Base-by-base conservation (phyloP, 2,329 filamentous ascomycete genomes). In the Alternaria triticimaculans region DNA sequence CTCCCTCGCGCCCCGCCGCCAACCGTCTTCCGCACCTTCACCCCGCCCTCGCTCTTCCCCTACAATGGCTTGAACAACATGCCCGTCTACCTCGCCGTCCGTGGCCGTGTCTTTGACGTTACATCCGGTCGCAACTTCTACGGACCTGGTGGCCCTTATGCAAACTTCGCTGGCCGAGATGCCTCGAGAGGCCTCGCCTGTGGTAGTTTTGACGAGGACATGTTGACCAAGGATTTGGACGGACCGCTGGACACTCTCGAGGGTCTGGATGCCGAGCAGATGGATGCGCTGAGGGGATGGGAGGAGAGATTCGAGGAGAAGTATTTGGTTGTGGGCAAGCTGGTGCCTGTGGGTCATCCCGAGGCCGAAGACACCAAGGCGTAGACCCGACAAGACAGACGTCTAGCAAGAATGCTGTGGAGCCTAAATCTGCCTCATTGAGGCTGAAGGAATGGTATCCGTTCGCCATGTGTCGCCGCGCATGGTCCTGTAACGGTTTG, bases 161-260 rank as follows among this genome's bases (percentile, higher is more conserved):
- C 90, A 80, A 98, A 98, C 83, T 99, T 99, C 78, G 96, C 96
- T 0, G 96, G 96, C 0, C 86, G 94, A 43, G 96, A 99, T 81
- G 96, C 96, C 20, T 93, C 88, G 68, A 87, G 95, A 56, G 96
- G 96, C 1, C 83, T 99, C 64, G 95, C 96, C 1, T 92, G 88
- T 80, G 93, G 94, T 63, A 97, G 93, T 83, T 98, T 99, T 80
- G 96, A 97, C 78, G 89, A 92, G 84, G 92, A 94, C 7, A 97
- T 98, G 94, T 83, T 98, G 82, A 98, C 96, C 18, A 89, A 95
- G 84, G 92, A 97, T 80, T 82, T 98, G 59, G 88, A 96, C 61
- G 95, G 88, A 0, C 93, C 93, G 48, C 83, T 97, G 66, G 94
- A 97, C 78, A 88, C 86, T 57, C 84, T 97, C 46, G 85, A 88